Evolutionary conservation across 1,139 yeast genomes (phyloP), one percentile per base, ranked within the genome.

Genomic region (Debaryomyces sp.): DNA sequence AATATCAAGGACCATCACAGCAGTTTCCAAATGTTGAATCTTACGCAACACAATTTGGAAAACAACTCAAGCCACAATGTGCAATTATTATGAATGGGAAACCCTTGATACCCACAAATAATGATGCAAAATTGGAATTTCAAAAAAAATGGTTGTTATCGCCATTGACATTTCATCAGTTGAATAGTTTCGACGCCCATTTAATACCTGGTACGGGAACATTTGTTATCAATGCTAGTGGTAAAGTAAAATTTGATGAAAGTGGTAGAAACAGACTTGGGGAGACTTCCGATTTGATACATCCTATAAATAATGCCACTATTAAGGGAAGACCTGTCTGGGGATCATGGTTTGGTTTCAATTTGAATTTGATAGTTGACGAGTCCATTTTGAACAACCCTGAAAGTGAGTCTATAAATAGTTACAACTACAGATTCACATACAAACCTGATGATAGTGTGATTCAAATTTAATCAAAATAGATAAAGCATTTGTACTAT

Each of bases 211-310:
- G 89, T 0, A 75, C 87, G 0, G 83, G 82, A 4, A 71, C 82
- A 1, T 71, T 77, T 46, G 66, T 84, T 4, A 73, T 86, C 22
- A 76, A 79, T 49, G 73, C 82, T 15, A 77, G 82, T 48, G 82
- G 88, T 9, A 87, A 85, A 62, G 88, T 87, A 8, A 74, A 84
- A 53, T 87, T 87, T 58, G 94, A 87, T 63, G 94, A 87, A 60
- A 78, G 85, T 47, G 92, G 92, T 0, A 77, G 71, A 52, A 84
- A 81, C 53, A 77, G 84, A 59, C 59, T 80, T 24, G 90, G 90
- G 1, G 86, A 83, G 48, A 75, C 81, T 26, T 80, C 88, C 0
- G 82, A 81, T 50, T 66, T 73, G 52, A 63, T 70, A 13, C 49
- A 51, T 39, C 50, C 53, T 36, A 50, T 49, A 15, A 55, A 56